Evolutionary conservation across 352 stramenopile genomes (phyloP), one percentile per base, ranked within the genome.

Genomic region (Saprolegnia parasitica): DNA sequence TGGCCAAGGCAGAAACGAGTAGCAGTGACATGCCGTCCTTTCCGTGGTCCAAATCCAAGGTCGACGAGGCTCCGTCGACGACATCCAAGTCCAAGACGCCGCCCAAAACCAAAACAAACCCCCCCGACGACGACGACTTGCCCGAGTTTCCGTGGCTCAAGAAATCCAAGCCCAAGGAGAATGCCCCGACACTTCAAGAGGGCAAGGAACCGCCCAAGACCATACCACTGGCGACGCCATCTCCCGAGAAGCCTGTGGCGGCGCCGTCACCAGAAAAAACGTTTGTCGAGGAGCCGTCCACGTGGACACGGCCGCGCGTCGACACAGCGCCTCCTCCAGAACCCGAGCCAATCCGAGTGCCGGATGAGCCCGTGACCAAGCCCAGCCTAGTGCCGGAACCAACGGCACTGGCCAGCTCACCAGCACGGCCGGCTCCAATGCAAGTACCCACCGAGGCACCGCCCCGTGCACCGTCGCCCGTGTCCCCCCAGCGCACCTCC

Each of bases 81-180:
- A 24, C 1, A 4, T 2, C 42, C 42, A 60, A 60, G 20, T 15
- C 11, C 11, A 60, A 60, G 35, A 60, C 52, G 9, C 52, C 52
- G 35, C 52, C 52, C n/a, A 55, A 55, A 55, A 5, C 47, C 47
- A 5, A 55, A 55, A 35, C 29, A 49, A 49, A 49, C 1, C 4
- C 42, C 13, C 3, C 13, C 54, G 35, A 24, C 20, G 56, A 63
- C 32, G 47, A 68, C 35, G 62, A 68, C 42, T 18, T 68, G 45
- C 62, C 62, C 11, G 50, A 26, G 6, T 68, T 68, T 68, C 62
- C 62, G 16, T 68, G 62, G 62, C 15, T 61, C 11, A 68, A 68
- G 42, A 68, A 68, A 16, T 32, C 35, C 16, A 24, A 23, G 4
- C 16, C 9, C 21, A 9, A 29, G 20, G 18, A 26, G 5, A n/a